Percentiles rank a stretch among this genome's conserved stretches.
Evolutionary conservation across 176 grass and related monocot genomes (phyloP).

Genomic region (Melocanna baccifera): DNA sequence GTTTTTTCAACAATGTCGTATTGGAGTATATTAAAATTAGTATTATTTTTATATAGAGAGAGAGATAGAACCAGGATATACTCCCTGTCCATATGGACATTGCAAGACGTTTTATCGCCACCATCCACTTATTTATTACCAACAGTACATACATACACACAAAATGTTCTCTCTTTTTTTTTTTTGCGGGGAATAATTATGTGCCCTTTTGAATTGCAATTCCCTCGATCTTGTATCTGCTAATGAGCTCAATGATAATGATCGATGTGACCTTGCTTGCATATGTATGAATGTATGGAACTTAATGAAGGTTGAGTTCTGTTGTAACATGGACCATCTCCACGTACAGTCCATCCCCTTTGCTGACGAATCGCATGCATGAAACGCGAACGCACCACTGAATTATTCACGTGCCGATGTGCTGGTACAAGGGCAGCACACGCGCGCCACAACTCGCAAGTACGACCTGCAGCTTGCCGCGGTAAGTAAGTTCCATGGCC

Average conservation of each 20-base stretch:
- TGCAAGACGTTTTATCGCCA: not conserved
- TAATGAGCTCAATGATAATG: not conserved
- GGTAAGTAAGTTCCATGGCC: not conserved
- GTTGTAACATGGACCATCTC: too few species aligned
- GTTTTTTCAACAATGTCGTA: too few species aligned
- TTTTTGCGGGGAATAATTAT: not conserved
- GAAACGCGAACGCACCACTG: not conserved
- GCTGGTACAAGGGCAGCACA: not conserved
- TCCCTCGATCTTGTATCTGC: not conserved
- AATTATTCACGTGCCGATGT: not conserved
- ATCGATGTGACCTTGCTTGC: not conserved
- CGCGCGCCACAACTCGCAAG: not conserved
- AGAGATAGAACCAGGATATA: not conserved
- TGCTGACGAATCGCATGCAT: not conserved
- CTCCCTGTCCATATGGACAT: not conserved
- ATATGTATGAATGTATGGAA: not conserved
- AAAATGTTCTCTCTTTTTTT: too few species aligned
- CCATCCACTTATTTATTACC: not conserved
- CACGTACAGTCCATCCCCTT: too few species aligned
- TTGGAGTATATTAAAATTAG: too few species aligned
- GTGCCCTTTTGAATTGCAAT: not conserved
- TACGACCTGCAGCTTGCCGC: not conserved
- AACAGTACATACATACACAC: not conserved
- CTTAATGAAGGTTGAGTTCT: too few species aligned
- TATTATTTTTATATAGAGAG: too few species aligned